Conservation (phyloP, 805 yeast genomes). For the Hanseniaspora hatyaiensis region DNA sequence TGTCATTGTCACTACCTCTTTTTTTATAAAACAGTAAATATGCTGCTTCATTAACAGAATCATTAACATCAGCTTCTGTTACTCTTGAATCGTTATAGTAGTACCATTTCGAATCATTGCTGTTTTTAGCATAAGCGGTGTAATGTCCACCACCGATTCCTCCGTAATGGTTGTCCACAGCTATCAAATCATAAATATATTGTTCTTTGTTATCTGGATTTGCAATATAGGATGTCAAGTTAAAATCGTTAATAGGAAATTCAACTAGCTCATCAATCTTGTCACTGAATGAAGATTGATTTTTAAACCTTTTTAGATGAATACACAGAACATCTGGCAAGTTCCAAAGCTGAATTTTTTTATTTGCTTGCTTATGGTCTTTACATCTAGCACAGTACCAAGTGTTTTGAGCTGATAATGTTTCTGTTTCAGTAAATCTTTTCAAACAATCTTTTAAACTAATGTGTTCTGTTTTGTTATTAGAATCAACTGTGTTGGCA, state of each 20-base stretch:
- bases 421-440: constrained; percentile 67
- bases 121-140: constrained; percentile 78
- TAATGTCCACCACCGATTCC: constrained; percentile 97
- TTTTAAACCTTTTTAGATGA: constrained; percentile 82
- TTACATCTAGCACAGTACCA: constrained; percentile 92
- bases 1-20: constrained; percentile 32
- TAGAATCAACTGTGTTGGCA: constrained; percentile 19
- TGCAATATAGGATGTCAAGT: constrained; percentile 50
- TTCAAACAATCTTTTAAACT: constrained; percentile 64
- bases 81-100: constrained; percentile 82
- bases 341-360: constrained; percentile 85
- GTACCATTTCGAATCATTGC: constrained; percentile 70
- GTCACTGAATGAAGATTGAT: constrained; percentile 72
- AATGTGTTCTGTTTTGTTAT: constrained; percentile 32
- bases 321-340: constrained; percentile 83
- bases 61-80: constrained; percentile 44
- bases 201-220: constrained; percentile 18
- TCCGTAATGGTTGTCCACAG: constrained; percentile 92
- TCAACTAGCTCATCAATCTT: constrained; percentile 76
- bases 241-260: constrained; percentile 76
- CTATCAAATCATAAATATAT: constrained; percentile 69
- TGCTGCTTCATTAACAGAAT: constrained; percentile 65
- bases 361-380: constrained; percentile 81
- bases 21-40: constrained; percentile 75
- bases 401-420: constrained; percentile 73